Evolutionary conservation across 225 moss, liverwort and hornwort species (phyloP).

Genomic region (Climacium dendroides): DNA sequence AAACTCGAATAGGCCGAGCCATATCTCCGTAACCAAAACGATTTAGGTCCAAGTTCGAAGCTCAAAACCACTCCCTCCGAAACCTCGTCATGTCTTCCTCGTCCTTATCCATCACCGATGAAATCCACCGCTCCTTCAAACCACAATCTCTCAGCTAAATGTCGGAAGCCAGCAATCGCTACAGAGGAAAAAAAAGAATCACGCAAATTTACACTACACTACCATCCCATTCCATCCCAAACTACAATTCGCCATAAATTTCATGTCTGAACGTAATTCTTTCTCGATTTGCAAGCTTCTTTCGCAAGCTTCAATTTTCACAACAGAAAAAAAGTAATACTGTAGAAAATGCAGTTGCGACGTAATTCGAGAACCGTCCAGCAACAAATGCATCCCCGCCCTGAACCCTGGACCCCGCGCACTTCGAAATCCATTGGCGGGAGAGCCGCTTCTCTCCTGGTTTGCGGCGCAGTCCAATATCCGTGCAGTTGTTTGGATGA

Average conservation of each 20-base stretch:
- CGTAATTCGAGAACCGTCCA: not conserved
- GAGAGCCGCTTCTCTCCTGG: not conserved
- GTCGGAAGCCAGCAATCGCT: not conserved
- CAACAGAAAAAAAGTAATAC: not conserved
- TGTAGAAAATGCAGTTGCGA: not conserved
- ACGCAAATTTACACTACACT: not conserved
- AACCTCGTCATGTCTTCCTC: not conserved
- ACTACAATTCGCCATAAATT: not conserved
- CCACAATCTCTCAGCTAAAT: not conserved
- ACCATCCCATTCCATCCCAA: not conserved
- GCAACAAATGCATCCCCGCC: not conserved
- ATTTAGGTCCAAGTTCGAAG: not conserved
- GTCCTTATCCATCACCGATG: conserved; percentile 8
- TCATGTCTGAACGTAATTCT: not conserved
- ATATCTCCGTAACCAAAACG: not conserved
- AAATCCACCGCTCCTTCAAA: not conserved
- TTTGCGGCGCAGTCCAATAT: not conserved
- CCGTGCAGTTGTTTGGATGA: not conserved
- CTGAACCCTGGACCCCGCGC: not conserved
- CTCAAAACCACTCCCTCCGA: not conserved
- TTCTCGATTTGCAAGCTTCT: not conserved
- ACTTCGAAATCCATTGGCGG: conserved; percentile 22
- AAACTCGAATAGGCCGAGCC: conserved; percentile 57
- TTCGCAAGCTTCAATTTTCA: not conserved
- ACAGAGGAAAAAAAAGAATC: not conserved